Conservation (phyloP, 2,329 filamentous ascomycete species). For the Fusarium brevicatenulatum region DNA sequence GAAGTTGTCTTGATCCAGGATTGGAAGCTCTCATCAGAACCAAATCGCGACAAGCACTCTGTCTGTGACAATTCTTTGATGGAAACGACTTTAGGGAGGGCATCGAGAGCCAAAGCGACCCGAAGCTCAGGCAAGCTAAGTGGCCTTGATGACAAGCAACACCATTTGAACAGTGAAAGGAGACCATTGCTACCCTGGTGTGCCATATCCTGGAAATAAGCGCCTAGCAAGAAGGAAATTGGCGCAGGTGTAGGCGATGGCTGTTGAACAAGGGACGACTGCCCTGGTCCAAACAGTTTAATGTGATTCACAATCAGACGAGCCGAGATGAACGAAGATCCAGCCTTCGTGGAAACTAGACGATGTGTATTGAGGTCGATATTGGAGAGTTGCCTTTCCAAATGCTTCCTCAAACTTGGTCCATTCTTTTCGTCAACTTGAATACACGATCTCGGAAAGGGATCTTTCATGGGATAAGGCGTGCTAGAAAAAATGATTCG, state of each 20-base stretch:
- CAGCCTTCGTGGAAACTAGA: background rate
- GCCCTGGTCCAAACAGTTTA: background rate
- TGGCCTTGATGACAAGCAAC: background rate
- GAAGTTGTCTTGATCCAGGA: slow-evolving; percentile 3
- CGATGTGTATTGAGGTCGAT: background rate
- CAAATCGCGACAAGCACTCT: background rate
- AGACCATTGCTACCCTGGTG: background rate
- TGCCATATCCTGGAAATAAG: slow-evolving; percentile 3
- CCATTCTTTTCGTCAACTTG: background rate
- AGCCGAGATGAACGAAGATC: background rate
- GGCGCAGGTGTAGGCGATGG: background rate
- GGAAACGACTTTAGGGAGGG: background rate
- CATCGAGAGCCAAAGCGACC: background rate
- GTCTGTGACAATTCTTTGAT: background rate
- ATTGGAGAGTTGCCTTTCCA: background rate
- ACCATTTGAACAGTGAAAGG: background rate
- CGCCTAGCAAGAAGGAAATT: background rate
- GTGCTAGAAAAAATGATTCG: background rate
- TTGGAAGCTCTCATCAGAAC: background rate
- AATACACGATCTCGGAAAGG: background rate
- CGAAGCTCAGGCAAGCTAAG: background rate
- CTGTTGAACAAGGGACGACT: background rate
- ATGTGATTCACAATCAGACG: background rate
- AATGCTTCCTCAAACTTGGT: background rate
- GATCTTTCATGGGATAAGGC: background rate